phyloP scores from a whole-genome alignment of 176 grass and related monocot genomes.

The Guadua angustifolia region DNA sequence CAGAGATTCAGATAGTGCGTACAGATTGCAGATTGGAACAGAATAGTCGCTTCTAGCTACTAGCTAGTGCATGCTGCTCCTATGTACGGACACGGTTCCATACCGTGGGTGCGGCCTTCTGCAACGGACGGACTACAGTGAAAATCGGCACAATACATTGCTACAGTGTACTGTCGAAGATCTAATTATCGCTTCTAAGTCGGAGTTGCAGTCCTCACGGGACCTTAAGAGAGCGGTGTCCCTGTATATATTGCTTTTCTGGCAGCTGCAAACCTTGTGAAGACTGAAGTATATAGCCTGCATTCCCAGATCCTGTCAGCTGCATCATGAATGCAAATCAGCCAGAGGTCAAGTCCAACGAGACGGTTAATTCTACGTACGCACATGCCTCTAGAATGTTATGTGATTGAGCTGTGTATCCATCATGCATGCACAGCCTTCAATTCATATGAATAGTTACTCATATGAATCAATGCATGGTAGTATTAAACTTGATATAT shows the following conservation, averaged over 20 bases:
- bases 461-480: neutral
- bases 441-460: neutral
- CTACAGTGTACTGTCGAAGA: too few relatives aligned
- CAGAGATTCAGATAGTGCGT: neutral
- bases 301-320: neutral
- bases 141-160: too few relatives aligned
- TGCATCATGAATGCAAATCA: neutral
- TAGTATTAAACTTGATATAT: neutral
- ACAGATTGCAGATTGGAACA: slow-evolving; percentile 4
- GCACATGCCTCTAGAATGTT: neutral
- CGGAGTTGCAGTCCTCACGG: too few relatives aligned
- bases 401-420: neutral
- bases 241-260: neutral
- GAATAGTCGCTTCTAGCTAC: neutral
- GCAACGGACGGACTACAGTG: too few relatives aligned
- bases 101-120: too few relatives aligned
- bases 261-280: neutral
- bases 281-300: neutral
- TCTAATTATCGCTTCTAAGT: too few relatives aligned
- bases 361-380: neutral
- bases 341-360: neutral
- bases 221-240: too few relatives aligned
- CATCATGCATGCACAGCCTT: neutral
- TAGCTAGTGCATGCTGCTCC: neutral
- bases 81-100: neutral